Percentiles rank a stretch among this genome's conserved stretches.
These are phyloP conservation scores for Colletotrichum sp. DNA, from an alignment of 2,329 filamentous ascomycete species.

Conservation along the genomic window DNA sequence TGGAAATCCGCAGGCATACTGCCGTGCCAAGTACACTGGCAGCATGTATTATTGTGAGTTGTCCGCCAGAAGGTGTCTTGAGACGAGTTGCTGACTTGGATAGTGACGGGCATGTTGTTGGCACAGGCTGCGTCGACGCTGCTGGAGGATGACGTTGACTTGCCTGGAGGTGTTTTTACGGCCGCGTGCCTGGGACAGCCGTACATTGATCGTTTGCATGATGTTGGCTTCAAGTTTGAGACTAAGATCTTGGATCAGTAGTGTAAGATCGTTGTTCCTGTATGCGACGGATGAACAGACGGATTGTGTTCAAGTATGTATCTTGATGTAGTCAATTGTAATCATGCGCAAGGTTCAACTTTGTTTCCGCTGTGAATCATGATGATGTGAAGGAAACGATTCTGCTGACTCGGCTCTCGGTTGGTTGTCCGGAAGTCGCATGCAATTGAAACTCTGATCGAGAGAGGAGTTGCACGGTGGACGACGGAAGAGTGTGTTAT, in stretches of 20 bases:
- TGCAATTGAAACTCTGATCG: background rate
- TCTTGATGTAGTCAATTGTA: background rate
- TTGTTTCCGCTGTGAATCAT: background rate
- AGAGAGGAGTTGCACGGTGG: background rate
- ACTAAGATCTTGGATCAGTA: slow-evolving; percentile 44
- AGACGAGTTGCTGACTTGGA: background rate
- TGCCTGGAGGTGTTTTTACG: slow-evolving; percentile 73
- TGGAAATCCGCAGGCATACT: slow-evolving; percentile 54
- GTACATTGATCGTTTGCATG: slow-evolving; percentile 67
- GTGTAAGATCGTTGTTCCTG: slow-evolving; percentile 4
- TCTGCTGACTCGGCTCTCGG: background rate
- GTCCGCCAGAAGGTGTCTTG: background rate
- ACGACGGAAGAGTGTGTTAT: background rate
- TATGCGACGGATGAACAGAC: background rate
- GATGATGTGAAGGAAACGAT: background rate
- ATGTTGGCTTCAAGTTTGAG: slow-evolving; percentile 68
- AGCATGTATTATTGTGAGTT: slow-evolving; percentile 68
- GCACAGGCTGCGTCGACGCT: slow-evolving; percentile 70
- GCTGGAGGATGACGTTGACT: slow-evolving; percentile 63
- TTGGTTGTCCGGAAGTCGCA: background rate
- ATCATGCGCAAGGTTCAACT: background rate
- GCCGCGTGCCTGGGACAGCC: slow-evolving; percentile 72
- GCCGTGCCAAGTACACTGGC: slow-evolving; percentile 61
- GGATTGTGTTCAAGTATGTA: background rate
- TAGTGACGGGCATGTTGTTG: slow-evolving; percentile 70